These are phyloP conservation scores for Saposhnikovia divaricata DNA, from an alignment of 129 eudicot genomes.

Conservation along the genomic window DNA sequence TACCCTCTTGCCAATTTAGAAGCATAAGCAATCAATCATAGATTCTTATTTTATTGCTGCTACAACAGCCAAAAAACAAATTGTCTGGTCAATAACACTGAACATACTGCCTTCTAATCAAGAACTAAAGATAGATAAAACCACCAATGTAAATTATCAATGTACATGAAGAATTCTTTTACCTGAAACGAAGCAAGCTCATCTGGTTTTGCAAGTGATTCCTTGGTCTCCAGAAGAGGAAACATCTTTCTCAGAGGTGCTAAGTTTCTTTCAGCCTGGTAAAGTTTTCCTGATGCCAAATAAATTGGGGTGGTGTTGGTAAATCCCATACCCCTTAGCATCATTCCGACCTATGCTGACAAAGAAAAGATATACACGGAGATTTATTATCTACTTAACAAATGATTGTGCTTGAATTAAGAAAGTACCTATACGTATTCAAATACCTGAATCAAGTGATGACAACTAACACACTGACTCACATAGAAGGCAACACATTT, in stretches of 20 bases:
- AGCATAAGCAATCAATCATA: background rate
- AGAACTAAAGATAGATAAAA: background rate
- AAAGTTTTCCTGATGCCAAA: conserved; percentile 75
- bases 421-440: background rate
- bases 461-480: background rate
- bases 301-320: conserved; percentile 63
- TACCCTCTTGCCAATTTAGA: background rate
- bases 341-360: conserved; percentile 98
- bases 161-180: background rate
- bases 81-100: background rate
- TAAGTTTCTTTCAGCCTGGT: conserved; percentile 57
- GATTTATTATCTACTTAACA: conserved; percentile 14
- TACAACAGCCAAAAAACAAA: background rate
- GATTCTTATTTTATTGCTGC: background rate
- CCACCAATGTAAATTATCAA: background rate
- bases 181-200: conserved; percentile 81
- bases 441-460: background rate
- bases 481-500: background rate
- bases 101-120: background rate
- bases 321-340: conserved; percentile 98
- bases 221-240: conserved; percentile 71
- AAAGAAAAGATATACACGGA: conserved; percentile 23
- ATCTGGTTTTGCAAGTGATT: conserved; percentile 54
- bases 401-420: background rate
- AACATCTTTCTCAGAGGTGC: conserved; percentile 74